These are phyloP conservation scores for Trifolium fragiferum DNA, from an alignment of 306 rosid genomes.

Conservation along the genomic window DNA sequence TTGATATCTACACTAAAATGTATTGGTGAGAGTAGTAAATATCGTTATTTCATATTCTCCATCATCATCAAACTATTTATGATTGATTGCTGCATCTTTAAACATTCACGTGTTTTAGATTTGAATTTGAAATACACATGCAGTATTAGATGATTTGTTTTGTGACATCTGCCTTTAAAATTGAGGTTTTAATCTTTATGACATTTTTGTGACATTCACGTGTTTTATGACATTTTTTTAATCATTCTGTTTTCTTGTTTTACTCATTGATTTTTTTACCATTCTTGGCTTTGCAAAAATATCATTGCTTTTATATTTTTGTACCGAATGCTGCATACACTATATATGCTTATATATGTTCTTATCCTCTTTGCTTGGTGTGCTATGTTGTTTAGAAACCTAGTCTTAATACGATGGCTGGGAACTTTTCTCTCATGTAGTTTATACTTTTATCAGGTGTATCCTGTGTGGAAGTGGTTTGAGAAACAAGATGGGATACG, in stretches of 20 bases:
- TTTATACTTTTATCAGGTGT: conserved; percentile 61
- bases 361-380: conserved; percentile 28
- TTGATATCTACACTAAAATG: conserved; percentile 20
- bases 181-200: conserved; percentile 16
- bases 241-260: conserved; percentile 23
- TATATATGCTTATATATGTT: conserved; percentile 1
- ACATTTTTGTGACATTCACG: background rate
- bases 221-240: background rate
- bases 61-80: conserved; percentile 16
- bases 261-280: conserved; percentile 1
- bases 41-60: background rate
- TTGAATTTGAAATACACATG: conserved; percentile 6
- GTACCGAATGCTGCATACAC: conserved; percentile 26
- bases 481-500: conserved; percentile 99
- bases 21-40: background rate
- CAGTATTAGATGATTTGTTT: conserved; percentile 3
- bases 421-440: conserved; percentile 25
- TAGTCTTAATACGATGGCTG: conserved; percentile 5
- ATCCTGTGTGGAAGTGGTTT: conserved; percentile 99
- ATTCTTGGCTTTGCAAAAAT: conserved; percentile 3
- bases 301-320: conserved; percentile 1
- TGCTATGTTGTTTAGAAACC: background rate
- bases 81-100: conserved; percentile 17
- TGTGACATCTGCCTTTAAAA: background rate
- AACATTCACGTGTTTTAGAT: conserved; percentile 24